Base-by-base conservation (phyloP, 2,329 filamentous ascomycete species). In the Colletotrichum paranaense region DNA sequence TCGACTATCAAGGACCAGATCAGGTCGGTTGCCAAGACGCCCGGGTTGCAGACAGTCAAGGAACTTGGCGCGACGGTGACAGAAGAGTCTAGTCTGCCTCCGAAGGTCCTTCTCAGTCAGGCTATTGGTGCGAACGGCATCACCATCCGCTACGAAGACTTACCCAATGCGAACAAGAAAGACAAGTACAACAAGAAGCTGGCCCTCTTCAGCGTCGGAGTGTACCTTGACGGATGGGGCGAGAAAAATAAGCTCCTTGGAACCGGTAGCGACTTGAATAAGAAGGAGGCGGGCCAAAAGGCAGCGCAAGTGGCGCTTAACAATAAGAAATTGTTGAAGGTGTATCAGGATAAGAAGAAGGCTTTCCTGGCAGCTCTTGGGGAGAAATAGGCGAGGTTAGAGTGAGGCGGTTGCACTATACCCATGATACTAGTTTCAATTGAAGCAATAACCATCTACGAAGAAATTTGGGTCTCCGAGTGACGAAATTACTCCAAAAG, bases 141-240 rank as follows among this genome's bases (percentile, higher is more conserved):
- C 56, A 88, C 83, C 67, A 81, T 95, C 16, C 84, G 86, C 16
- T 95, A 95, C 78, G 84, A 87, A 72, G 89, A 92, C 56, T 83
- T 90, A 74, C 84, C 83, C 4, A 74, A 76, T 70, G 38, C 81
- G 84, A 4, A 62, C 8, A 86, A 88, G 74, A 85, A 86, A 53
- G 86, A 85, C 62, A 90, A 88, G 78, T 87, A 92, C 76, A 82
- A 86, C 57, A 84, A 81, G 16, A 88, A 87, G 1, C 81, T 92
- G 32, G 87, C 89, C 22, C 81, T 91, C 30, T 94, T 89, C 78
- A 89, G 87, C 3, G 87, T 95, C 1, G 92, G 88, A 1, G 87
- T 90, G 0, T 93, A 90, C 76, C 83, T 95, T 32, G 88, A 90
- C 24, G 93, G 92, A 0, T 93, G 91, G 86, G 93, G 93, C 5